Conservation (phyloP, 345 rosid genomes). For the Eucalyptus melliodora region DNA sequence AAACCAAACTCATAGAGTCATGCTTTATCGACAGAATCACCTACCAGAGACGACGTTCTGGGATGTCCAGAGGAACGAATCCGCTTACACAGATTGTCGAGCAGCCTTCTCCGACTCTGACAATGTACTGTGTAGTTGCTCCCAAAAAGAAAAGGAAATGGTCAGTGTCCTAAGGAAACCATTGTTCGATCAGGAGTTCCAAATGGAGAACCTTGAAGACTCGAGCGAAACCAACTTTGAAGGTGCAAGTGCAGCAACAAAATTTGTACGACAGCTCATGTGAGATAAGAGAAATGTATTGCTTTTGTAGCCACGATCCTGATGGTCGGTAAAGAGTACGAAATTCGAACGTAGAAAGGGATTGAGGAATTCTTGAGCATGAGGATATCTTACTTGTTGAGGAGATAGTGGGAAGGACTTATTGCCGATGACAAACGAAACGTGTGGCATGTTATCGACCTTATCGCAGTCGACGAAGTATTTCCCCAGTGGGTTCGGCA, state of each 20-base stretch:
- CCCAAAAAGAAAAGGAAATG: not conserved
- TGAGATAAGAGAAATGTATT: not conserved
- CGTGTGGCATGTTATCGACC: constrained; percentile 21
- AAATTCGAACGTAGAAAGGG: not conserved
- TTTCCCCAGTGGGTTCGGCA: constrained; percentile 37
- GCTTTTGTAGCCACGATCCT: not conserved
- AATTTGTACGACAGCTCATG: not conserved
- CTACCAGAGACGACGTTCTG: constrained; percentile 42
- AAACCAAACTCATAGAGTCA: not conserved
- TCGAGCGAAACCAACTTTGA: not conserved
- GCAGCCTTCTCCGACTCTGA: constrained; percentile 18
- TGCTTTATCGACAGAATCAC: not conserved
- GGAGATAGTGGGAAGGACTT: constrained; percentile 36
- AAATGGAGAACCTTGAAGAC: not conserved
- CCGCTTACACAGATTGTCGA: constrained; percentile 35
- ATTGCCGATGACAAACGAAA: constrained; percentile 36
- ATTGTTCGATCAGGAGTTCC: not conserved
- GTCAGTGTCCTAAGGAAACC: not conserved
- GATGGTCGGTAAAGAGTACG: not conserved
- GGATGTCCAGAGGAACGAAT: constrained; percentile 28
- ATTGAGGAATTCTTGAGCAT: not conserved
- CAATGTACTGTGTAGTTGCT: constrained; percentile 17
- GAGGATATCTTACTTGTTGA: constrained; percentile 17
- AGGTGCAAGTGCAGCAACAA: not conserved
- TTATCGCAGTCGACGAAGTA: constrained; percentile 34